Base-by-base conservation (phyloP, 306 rosid genomes). In the Corylus avellana region DNA sequence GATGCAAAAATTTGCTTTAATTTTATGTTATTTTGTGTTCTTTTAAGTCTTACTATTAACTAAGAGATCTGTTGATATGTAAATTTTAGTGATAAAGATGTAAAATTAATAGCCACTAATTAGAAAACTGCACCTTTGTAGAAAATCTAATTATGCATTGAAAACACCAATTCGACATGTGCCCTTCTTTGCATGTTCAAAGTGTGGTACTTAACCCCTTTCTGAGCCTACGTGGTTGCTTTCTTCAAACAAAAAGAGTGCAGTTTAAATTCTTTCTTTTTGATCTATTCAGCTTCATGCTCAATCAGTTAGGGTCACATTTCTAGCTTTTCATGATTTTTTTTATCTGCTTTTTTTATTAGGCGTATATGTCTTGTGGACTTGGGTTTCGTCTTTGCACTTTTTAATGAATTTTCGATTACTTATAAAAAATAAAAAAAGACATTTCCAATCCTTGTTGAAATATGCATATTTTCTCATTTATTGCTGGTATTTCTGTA, bases 381-480 rank as follows among this genome's bases (percentile, higher is more conserved):
- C 44, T 39, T 39, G 44, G 44, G 7, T 39, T 39, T 4, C 44
- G 44, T 39, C 44, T 39, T 39, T 39, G 44, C 44, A 2, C 4
- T 4, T 39, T 39, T 39, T 39, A 39, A 39, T 39, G 44, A 39
- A 39, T 39, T 39, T 39, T 39, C 6, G 44, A 39, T 39, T 39
- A 39, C 44, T 39, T 39, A 39, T 3, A 39, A 39, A 39, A 39
- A 22, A 22, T 0, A 39, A 35, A 35, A 35, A 39, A 4, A 4
- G n/a, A 61, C 61, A 17, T 70, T 46, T 56, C 29, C 37, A 64
- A 1, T 22, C 25, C 25, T 58, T 20, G 18, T 46, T 61, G 70
- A 59, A 35, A 58, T 78, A 61, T 77, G 25, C 75, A 16, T 56
- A 78, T 79, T 61, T 66, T 87, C 72, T 77, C 20, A 70, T 61